Evolutionary conservation across 2,329 filamentous ascomycete genomes (phyloP), one percentile per base, ranked within the genome.

Genomic region (Tolypocladium ophioglossoides): DNA sequence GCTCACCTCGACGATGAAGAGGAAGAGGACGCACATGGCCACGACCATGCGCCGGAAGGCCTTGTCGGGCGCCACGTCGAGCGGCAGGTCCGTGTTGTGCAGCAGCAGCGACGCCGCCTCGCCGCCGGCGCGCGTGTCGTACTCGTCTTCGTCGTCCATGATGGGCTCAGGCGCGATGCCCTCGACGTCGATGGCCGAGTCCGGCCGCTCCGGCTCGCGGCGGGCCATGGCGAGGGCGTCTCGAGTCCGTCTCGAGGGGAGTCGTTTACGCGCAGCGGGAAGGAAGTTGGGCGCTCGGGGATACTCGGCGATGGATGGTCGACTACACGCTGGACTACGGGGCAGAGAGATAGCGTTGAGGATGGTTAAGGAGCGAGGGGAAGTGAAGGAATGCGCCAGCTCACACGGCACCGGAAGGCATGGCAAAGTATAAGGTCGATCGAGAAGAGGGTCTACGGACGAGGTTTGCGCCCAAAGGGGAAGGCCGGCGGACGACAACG

Each of bases 1-100:
- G 56, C 71, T 73, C 14, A 76, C 66, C 50, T 75, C 72, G 52
- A 75, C 57, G 44, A 78, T 58, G 51, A 78, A 66, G 41, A 79
- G 58, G 27, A 72, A 66, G 2, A 74, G 18, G 46, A 72, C 57
- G 54, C 66, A 67, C 60, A 72, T 66, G 16, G 59, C 52, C 44
- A 70, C 49, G 32, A 70, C 68, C 34, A 63, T 61, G 46, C 62
- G 57, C 30, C 61, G 63, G 47, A 70, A 62, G 1, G 59, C 56
- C 39, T 58, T 63, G 35, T 62, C 56, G 2, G 68, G 64, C 1
- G 51, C 54, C 20, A 61, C 53, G 3, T 61, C 55, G 9, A 48
- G 30, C 3, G 62, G 55, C n/a, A 12, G 27, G 44, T 47, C 44
- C 10, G 44, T n/a, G 44, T 8, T 20, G 44, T n/a, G 16, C 16